Evolutionary conservation across 345 rosid species (phyloP).

Genomic region (Brassica nigra): DNA sequence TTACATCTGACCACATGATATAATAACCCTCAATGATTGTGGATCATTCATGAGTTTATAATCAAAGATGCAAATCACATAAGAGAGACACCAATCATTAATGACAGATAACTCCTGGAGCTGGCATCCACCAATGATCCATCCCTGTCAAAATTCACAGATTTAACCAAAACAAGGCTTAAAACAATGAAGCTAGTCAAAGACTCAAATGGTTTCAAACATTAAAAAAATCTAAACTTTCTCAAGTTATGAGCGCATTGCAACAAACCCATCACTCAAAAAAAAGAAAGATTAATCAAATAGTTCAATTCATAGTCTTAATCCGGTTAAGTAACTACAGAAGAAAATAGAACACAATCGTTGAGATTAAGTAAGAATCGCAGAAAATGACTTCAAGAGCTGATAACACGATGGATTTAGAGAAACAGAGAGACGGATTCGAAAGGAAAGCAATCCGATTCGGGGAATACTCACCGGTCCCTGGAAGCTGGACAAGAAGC

Average conservation of each 20-base stretch:
- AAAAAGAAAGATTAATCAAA: neutral
- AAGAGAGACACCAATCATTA: conserved; percentile 9
- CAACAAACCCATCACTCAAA: conserved; percentile 1
- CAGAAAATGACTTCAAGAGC: conserved; percentile 4
- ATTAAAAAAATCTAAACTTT: neutral
- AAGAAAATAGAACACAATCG: neutral
- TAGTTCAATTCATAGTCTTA: neutral
- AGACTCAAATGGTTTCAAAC: neutral
- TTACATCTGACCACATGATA: conserved; percentile 15
- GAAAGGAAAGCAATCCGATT: neutral
- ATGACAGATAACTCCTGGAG: conserved; percentile 30
- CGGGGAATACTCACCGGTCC: conserved; percentile 16
- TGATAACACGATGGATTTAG: neutral
- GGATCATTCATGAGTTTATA: neutral
- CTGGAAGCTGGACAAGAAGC: neutral
- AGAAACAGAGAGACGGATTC: neutral
- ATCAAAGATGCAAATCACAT: conserved; percentile 1
- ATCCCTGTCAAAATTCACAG: neutral
- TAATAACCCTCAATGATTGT: neutral
- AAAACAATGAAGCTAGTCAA: neutral
- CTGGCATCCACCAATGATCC: neutral
- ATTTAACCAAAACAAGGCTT: neutral
- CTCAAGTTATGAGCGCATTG: conserved; percentile 10
- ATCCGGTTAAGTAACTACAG: neutral
- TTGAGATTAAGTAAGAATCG: neutral